A percentile compares a stretch with the other conserved stretches of the same genome.
Evolutionary conservation across 108 stramenopile genomes (phyloP).

Genomic region (Cyclotella choctawhatcheeana): DNA sequence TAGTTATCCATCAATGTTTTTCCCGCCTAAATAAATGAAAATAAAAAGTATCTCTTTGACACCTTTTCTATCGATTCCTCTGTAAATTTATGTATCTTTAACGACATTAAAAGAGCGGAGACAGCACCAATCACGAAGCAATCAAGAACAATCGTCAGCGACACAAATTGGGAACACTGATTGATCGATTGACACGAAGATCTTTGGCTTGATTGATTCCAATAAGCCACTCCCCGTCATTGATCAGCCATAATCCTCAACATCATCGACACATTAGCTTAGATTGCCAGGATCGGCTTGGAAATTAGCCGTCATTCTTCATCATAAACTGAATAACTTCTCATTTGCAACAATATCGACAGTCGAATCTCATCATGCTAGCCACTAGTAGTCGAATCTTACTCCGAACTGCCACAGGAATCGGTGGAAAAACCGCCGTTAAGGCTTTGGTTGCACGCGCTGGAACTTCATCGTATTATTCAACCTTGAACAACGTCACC

Average conservation of each 20-base stretch:
- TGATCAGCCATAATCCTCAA: too few relatives aligned
- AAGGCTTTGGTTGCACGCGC: constrained; percentile 50
- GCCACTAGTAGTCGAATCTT: constrained; percentile 50
- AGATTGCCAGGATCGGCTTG: too few relatives aligned
- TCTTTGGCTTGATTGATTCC: neutral
- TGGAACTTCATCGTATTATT: constrained; percentile 14
- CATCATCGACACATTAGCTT: constrained; percentile 11
- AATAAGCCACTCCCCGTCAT: too few relatives aligned
- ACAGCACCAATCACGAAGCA: too few relatives aligned
- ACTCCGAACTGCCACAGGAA: constrained; percentile 50
- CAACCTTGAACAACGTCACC: constrained; percentile 1
- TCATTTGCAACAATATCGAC: constrained; percentile 8
- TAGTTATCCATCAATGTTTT: too few relatives aligned
- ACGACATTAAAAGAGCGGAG: too few relatives aligned
- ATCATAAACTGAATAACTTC: neutral
- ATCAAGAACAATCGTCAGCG: too few relatives aligned
- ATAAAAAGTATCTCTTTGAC: too few relatives aligned
- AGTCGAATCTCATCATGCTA: constrained; percentile 31
- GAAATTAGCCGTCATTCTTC: neutral
- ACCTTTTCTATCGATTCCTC: too few relatives aligned
- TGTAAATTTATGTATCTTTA: neutral
- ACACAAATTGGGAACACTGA: constrained; percentile 3
- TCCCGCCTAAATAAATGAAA: too few relatives aligned
- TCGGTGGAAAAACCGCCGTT: constrained; percentile 47
- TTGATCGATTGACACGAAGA: neutral